These are phyloP conservation scores for Yamadazyma conglobata DNA, from an alignment of 1,139 yeast species.

Conservation along the genomic window DNA sequence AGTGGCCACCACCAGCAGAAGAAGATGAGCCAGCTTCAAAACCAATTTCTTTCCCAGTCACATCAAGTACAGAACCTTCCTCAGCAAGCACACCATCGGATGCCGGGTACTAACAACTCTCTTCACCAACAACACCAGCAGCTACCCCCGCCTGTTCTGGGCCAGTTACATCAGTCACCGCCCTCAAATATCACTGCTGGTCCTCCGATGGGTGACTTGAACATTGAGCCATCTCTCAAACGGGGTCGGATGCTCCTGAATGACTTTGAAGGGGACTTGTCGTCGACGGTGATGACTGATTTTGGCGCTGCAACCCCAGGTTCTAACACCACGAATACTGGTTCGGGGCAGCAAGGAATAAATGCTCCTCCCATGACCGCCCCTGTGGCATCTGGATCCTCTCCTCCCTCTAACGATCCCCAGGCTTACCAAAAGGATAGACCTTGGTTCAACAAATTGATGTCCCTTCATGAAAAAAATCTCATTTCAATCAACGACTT, in stretches of 20 bases:
- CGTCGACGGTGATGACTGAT: constrained; percentile 34
- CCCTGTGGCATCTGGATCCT: too few species aligned
- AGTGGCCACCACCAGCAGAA: too few species aligned
- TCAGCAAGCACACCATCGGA: constrained; percentile 2
- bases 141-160: background rate
- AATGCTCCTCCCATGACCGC: background rate
- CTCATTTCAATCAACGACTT: constrained; percentile 32
- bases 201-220: constrained; percentile 1
- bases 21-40: background rate
- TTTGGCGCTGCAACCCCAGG: constrained; percentile 31
- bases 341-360: too few species aligned
- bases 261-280: constrained; percentile 30
- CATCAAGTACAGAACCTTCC: too few species aligned
- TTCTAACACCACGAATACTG: too few species aligned
- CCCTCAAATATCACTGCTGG: background rate
- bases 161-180: background rate
- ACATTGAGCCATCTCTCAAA: constrained; percentile 3
- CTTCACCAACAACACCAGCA: constrained; percentile 1
- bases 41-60: background rate
- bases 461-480: constrained; percentile 28
- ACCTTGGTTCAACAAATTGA: constrained; percentile 38
- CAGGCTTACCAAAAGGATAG: constrained; percentile 34
- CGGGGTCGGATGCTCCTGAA: constrained; percentile 9
- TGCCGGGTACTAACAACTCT: too few species aligned
- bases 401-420: constrained; percentile 1